Evolutionary conservation across 805 yeast genomes (phyloP).

Genomic region (Yamadazyma akitaensis): DNA sequence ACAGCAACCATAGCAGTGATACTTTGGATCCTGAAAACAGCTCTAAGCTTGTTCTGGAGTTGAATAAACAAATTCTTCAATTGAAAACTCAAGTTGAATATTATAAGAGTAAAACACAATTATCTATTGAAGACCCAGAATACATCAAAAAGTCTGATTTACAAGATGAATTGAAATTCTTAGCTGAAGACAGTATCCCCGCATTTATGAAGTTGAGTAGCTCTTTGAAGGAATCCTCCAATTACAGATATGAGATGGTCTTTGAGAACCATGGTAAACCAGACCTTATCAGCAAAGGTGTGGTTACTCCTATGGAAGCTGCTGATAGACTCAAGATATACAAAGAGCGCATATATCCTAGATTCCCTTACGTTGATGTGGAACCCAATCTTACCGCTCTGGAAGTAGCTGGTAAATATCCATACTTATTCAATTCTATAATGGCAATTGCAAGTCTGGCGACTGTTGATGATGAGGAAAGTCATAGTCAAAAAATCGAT

Average conservation of each 20-base stretch:
- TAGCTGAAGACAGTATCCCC: conserved; percentile 29
- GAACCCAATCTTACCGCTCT: conserved; percentile 44
- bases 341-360: conserved; percentile 40
- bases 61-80: conserved; percentile 19
- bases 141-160: conserved; percentile 33
- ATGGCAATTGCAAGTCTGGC: conserved; percentile 58
- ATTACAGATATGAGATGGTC: conserved; percentile 34
- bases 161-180: conserved; percentile 39
- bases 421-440: conserved; percentile 61
- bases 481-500: conserved; percentile 47
- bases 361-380: conserved; percentile 58
- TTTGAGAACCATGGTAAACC: conserved; percentile 19
- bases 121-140: conserved; percentile 15
- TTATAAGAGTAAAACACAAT: background rate
- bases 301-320: conserved; percentile 61
- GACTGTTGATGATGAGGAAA: conserved; percentile 32
- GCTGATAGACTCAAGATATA: conserved; percentile 49
- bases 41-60: conserved; percentile 17
- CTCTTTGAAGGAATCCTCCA: conserved; percentile 45
- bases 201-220: conserved; percentile 43
- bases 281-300: conserved; percentile 57
- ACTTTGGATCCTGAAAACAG: conserved; percentile 4
- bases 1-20: conserved; percentile 1
- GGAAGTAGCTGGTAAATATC: conserved; percentile 48
- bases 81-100: conserved; percentile 17